phyloP scores from a whole-genome alignment of 2,329 filamentous ascomycete species.

The Aureobasidium sp. region DNA sequence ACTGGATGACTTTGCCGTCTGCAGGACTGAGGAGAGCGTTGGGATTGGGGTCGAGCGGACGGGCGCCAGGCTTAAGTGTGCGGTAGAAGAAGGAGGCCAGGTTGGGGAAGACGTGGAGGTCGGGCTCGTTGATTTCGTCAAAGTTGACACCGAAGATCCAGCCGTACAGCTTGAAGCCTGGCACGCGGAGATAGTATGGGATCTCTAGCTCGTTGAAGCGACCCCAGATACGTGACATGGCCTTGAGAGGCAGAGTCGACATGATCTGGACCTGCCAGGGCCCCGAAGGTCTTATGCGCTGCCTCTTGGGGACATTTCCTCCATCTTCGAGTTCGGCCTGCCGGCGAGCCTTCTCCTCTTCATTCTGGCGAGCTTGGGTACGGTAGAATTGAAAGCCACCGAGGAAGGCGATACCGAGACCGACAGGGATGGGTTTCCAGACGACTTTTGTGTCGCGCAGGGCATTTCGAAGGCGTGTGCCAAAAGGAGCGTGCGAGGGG shows the following conservation, averaged over 20 bases:
- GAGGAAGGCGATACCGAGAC: conserved; percentile 75
- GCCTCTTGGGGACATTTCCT: conserved; percentile 43
- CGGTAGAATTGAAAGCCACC: conserved; percentile 79
- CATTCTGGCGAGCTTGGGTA: conserved; percentile 50
- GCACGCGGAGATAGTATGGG: conserved; percentile 77
- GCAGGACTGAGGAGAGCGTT: conserved; percentile 79
- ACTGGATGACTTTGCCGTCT: conserved; percentile 86
- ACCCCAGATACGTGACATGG: conserved; percentile 81
- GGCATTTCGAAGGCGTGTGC: conserved; percentile 49
- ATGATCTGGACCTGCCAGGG: conserved; percentile 81
- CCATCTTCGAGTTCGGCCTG: conserved; percentile 38
- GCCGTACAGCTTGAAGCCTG: conserved; percentile 86
- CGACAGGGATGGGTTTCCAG: conserved; percentile 88
- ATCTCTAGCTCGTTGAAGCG: conserved; percentile 83
- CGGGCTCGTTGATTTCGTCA: conserved; percentile 76
- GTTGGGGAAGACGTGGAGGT: conserved; percentile 85
- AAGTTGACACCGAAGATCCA: conserved; percentile 88
- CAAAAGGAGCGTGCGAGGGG: conserved; percentile 43
- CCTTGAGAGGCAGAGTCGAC: conserved; percentile 86
- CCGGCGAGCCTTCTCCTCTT: conserved; percentile 34
- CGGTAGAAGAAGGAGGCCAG: conserved; percentile 96
- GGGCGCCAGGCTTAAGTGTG: conserved; percentile 76
- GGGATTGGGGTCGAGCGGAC: conserved; percentile 73
- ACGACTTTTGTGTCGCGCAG: conserved; percentile 59
- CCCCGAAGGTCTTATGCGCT: conserved; percentile 68